Conservation (phyloP, 163 green algal species). For the Trebouxia gelatinosa region DNA sequence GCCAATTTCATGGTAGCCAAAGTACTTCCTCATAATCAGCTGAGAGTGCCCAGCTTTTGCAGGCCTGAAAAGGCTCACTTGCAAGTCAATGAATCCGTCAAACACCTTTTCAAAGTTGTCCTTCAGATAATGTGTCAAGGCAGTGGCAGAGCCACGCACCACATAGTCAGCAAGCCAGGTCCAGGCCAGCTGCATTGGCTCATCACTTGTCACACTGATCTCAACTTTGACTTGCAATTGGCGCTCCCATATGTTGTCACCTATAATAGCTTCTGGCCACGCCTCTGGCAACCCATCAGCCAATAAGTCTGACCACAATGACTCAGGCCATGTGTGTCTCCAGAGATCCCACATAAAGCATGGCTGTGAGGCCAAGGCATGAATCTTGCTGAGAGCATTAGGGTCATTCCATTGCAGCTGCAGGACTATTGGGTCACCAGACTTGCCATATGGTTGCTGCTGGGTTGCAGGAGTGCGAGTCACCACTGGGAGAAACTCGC, state of each 20-base stretch:
- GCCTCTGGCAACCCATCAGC: neutral
- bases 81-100: neutral
- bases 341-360: too few relatives aligned
- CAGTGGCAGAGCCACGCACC: neutral
- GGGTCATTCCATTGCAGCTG: too few relatives aligned
- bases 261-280: neutral
- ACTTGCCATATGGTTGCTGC: neutral
- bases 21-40: too few relatives aligned
- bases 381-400: too few relatives aligned
- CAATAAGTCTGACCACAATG: neutral
- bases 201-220: neutral
- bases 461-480: too few relatives aligned
- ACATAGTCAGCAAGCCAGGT: constrained; percentile 5
- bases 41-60: too few relatives aligned
- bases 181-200: neutral
- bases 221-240: neutral
- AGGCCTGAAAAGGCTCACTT: neutral
- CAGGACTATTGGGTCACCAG: too few relatives aligned
- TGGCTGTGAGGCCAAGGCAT: too few relatives aligned
- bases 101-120: neutral
- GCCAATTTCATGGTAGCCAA: too few relatives aligned
- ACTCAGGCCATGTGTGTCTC: too few relatives aligned
- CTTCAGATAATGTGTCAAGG: neutral
- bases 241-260: too few relatives aligned
- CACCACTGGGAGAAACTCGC: neutral